Evolutionary conservation across 1,284 basidiomycete species (phyloP), one percentile per base, ranked within the genome.

Genomic region (Ceratobasidium papillatum): DNA sequence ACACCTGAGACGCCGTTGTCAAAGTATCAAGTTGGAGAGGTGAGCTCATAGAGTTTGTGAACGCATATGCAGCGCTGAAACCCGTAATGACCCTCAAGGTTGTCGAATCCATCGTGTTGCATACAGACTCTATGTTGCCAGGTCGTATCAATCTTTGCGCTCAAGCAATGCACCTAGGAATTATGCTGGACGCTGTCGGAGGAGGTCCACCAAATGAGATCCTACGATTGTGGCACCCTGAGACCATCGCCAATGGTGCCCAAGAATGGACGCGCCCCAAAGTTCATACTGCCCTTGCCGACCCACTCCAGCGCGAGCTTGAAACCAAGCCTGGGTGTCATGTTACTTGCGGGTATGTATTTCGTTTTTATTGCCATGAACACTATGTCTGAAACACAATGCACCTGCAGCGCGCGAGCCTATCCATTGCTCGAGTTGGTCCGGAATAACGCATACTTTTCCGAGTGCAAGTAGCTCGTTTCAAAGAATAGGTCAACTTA

Each of bases 101-200:
- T 32, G 65, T 69, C n/a, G 68, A 71, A 59, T 71, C 68, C n/a
- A 71, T 59, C 36, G 68, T 56, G 8, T 5, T 56, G 32, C 65
- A 69, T 43, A 69, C 65, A 19, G 65, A 69, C 22, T 11, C 36
- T 9, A 56, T 69, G 65, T 51, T 41, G 19, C 52, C 65, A 38
- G 65, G 65, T 12, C 47, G 65, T 5, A 12, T 69, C 36, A 69
- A 69, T 22, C 52, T 71, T 14, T 71, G 54, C 30, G 68, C 68
- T 11, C 68, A 71, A 34, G 68, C 32, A 17, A 61, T 25, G n/a
- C 68, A 59, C 22, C 54, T 59, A 14, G 68, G 68, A 11, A 59
- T 71, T 19, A 71, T 59, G 54, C 68, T 71, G 17, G 68, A 71
- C 22, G 68, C 56, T 14, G n/a, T 71, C n/a, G 68, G 68, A 38